Conservation (phyloP, 768 basidiomycete genomes). For the Rhodotorula paludigena region DNA sequence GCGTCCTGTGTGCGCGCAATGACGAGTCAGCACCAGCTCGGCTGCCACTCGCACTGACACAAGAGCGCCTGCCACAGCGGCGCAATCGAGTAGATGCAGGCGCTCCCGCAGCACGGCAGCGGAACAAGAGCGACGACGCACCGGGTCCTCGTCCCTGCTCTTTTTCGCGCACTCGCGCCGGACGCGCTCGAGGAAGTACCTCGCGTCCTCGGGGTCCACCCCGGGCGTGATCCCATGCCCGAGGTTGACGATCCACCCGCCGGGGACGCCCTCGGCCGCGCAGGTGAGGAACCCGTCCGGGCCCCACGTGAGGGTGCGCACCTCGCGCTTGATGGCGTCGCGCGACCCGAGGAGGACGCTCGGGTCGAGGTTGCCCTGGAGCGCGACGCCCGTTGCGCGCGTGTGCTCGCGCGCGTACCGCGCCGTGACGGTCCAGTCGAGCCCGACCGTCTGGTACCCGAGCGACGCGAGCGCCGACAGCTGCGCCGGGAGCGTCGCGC, state of each 20-base stretch:
- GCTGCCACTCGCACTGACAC: no score
- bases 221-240: constrained; percentile 96
- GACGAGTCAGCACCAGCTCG: no score
- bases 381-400: constrained; percentile 54
- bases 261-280: constrained; percentile 48
- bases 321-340: constrained; percentile 77
- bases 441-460: constrained; percentile 80
- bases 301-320: constrained; percentile 63
- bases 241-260: constrained; percentile 93
- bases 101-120: not conserved
- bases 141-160: constrained; percentile 17
- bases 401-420: constrained; percentile 62
- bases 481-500: constrained; percentile 63
- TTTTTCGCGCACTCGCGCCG: constrained; percentile 31
- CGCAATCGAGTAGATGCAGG: not conserved
- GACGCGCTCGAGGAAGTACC: constrained; percentile 48
- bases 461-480: constrained; percentile 59
- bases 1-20: no score
- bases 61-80: no score
- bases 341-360: constrained; percentile 74
- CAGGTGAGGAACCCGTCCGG: constrained; percentile 61
- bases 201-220: constrained; percentile 86
- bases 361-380: constrained; percentile 95
- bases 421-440: constrained; percentile 88
- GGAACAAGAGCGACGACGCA: not conserved